A percentile compares a stretch with the other conserved stretches of the same genome.
phyloP scores from a whole-genome alignment of 192 early-diverging fungal species.

The Phycomyces nitens region DNA sequence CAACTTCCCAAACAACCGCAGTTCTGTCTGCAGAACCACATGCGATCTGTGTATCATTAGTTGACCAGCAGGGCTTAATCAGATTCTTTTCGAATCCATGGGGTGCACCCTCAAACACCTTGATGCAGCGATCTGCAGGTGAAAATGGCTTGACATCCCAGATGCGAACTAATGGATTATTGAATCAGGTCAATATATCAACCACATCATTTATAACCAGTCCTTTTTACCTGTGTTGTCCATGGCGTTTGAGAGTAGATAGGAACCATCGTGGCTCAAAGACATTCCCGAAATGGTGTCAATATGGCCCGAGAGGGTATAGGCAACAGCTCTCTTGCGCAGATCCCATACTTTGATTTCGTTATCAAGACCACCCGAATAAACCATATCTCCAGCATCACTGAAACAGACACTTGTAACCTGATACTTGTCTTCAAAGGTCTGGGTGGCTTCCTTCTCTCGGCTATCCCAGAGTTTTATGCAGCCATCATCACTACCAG shows the following conservation, averaged over 20 bases:
- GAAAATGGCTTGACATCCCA: conserved; percentile 96
- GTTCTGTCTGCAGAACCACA: conserved; percentile 84
- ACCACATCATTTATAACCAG: background rate
- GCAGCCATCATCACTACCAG: conserved; percentile 81
- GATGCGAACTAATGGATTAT: conserved; percentile 55
- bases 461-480: conserved; percentile 75
- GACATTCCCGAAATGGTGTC: conserved; percentile 88
- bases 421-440: conserved; percentile 58
- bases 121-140: conserved; percentile 67
- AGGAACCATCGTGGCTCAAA: conserved; percentile 79
- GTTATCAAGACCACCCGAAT: conserved; percentile 88
- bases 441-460: conserved; percentile 55
- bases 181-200: background rate
- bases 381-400: conserved; percentile 76
- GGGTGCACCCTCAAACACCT: conserved; percentile 84
- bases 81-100: conserved; percentile 96
- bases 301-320: conserved; percentile 75
- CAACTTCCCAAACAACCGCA: conserved; percentile 86
- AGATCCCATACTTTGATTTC: conserved; percentile 88
- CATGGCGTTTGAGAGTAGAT: conserved; percentile 83
- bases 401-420: conserved; percentile 76
- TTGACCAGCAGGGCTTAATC: conserved; percentile 85
- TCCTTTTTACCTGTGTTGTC: conserved; percentile 79
- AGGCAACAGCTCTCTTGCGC: conserved; percentile 62
- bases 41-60: conserved; percentile 80